A percentile compares a stretch with the other conserved stretches of the same genome.
phyloP scores from a whole-genome alignment of 352 stramenopile genomes.

The Phytophthora chlamydospora region DNA sequence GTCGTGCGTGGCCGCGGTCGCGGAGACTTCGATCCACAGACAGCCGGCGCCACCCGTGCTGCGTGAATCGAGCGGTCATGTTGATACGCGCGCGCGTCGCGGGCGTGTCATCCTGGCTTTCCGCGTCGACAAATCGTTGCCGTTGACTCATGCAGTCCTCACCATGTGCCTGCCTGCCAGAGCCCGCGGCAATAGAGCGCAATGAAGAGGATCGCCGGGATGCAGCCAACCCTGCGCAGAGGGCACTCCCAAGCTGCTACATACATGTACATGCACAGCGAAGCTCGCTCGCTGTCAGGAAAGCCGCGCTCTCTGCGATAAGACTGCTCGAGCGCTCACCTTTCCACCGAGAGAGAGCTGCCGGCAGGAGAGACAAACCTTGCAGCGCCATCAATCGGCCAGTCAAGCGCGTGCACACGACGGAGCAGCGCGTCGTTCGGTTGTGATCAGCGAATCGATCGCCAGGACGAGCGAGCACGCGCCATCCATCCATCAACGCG shows the following conservation, averaged over 20 bases:
- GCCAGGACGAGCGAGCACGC: conserved; percentile 1
- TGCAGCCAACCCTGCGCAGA: too few species aligned
- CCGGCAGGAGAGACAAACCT: neutral
- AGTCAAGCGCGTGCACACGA: conserved; percentile 18
- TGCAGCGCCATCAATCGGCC: conserved; percentile 20
- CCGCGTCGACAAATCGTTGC: conserved; percentile 5
- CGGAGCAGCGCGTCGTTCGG: conserved; percentile 10
- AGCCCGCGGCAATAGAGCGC: neutral
- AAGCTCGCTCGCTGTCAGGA: too few species aligned
- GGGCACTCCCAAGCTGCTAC: too few species aligned
- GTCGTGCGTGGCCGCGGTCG: too few species aligned
- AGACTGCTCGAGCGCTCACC: neutral
- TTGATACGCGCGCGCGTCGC: neutral
- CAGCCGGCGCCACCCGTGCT: neutral
- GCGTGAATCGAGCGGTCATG: neutral
- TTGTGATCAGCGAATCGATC: conserved; percentile 26
- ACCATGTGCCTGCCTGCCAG: conserved; percentile 5
- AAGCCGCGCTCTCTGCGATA: too few species aligned
- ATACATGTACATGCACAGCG: too few species aligned
- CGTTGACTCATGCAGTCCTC: conserved; percentile 6
- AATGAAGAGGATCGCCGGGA: too few species aligned
- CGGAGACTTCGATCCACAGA: too few species aligned
- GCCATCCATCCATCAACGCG: conserved; percentile 1
- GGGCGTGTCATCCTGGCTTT: conserved; percentile 2
- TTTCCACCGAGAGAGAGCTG: conserved; percentile 5